A percentile compares a stretch with the other conserved stretches of the same genome.
Evolutionary conservation across 2,329 filamentous ascomycete genomes (phyloP).

Genomic region (Pseudocercospora cruenta): DNA sequence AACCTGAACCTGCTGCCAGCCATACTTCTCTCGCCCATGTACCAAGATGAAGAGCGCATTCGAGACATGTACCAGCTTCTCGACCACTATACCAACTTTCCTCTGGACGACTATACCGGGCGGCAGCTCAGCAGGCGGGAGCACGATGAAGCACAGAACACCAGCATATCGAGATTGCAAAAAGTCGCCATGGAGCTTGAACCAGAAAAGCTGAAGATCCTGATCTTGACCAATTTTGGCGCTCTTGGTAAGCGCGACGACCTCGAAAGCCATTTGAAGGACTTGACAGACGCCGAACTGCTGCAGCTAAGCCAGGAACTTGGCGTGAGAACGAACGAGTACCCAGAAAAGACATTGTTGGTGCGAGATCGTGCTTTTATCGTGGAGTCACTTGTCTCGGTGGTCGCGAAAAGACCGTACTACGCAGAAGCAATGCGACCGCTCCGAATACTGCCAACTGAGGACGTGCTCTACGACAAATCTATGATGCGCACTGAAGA

Average conservation of each 20-base stretch:
- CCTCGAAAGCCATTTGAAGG: slow-evolving; percentile 72
- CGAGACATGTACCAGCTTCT: slow-evolving; percentile 81
- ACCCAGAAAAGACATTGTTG: slow-evolving; percentile 72
- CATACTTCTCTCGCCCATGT: slow-evolving; percentile 77
- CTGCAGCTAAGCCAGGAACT: slow-evolving; percentile 69
- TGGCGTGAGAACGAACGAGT: slow-evolving; percentile 73
- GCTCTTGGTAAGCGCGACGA: slow-evolving; percentile 81
- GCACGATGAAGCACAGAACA: slow-evolving; percentile 79
- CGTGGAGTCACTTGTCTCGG: slow-evolving; percentile 72
- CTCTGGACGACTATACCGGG: slow-evolving; percentile 88
- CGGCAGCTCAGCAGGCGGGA: slow-evolving; percentile 72
- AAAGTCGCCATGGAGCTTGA: slow-evolving; percentile 75
- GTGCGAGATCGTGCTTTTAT: slow-evolving; percentile 65
- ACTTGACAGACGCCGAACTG: slow-evolving; percentile 75
- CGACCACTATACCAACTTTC: slow-evolving; percentile 83
- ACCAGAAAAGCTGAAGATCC: slow-evolving; percentile 84
- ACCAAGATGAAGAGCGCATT: slow-evolving; percentile 73
- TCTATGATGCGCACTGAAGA: slow-evolving; percentile 78
- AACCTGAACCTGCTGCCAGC: slow-evolving; percentile 82
- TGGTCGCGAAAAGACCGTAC: slow-evolving; percentile 75
- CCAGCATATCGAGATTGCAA: slow-evolving; percentile 76
- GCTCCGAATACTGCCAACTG: slow-evolving; percentile 80
- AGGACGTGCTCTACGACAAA: slow-evolving; percentile 76
- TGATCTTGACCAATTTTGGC: slow-evolving; percentile 90
- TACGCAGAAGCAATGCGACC: slow-evolving; percentile 79